These are phyloP conservation scores for thale cress (Arabidopsis thaliana) DNA, from an alignment of 345 rosid genomes.

Conservation along the genomic window TAIR10.1 NC_003070.9:28373501-28374000, in stretches of 20 bases:
- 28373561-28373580: rapidly evolving
- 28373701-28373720: conserved; percentile 1
- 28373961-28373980: conserved; percentile 2
- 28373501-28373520: conserved; percentile 69
- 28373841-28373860: conserved; percentile 10
- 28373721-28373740: background rate
- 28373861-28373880: background rate
- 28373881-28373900: background rate
- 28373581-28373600: rapidly evolving
- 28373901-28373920: background rate
- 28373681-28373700: conserved; percentile 18
- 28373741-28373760: conserved; percentile 1
- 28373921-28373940: background rate
- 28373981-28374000: conserved; percentile 30
- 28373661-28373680: conserved; percentile 4
- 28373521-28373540: conserved; percentile 80
- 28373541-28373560: conserved; percentile 58
- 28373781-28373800: conserved; percentile 8
- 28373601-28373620: background rate
- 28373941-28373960: background rate
- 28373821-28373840: conserved; percentile 7
- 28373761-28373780: conserved; percentile 1
- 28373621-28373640: background rate
- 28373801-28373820: background rate
- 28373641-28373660: background rate